Base-by-base conservation (phyloP, 257 asterid species). In the Thymus quinquecostatus region DNA sequence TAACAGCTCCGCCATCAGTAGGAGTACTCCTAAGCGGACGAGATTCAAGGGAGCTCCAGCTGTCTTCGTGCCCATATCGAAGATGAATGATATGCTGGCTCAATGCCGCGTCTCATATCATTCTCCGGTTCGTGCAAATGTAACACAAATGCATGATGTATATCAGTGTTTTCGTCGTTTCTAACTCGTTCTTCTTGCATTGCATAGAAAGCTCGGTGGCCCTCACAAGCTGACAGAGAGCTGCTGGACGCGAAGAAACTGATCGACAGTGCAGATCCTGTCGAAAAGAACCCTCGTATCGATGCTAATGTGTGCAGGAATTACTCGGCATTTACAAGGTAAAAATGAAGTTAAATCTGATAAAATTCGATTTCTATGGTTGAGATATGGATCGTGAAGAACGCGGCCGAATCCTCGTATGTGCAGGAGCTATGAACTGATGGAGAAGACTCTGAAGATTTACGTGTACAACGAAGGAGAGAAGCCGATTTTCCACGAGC, bases 381-480 rank as follows among this genome's bases (percentile, higher is more conserved):
- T 49, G 55, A 11, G 5, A 11, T 49, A 49, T 49, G 55, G 27
- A 27, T 50, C 1, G 34, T 54, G 49, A 21, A 36, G 34, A 60
- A 58, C 41, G 30, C 49, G 36, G 60, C 5, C 3, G 40, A 43
- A 9, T 43, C 66, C 21, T 62, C 68, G n/a, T 70, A 21, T 21
- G 0, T 78, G 78, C 87, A 91, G 95, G 85, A 89, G 95, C 81
- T 87, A 91, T 36, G 92, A 87, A 59, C 64, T 91, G 21, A 91
- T 91, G 97, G 91, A 89, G 72, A 74, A 72, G 79, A 82, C 69
- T 11, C 84, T 91, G 4, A 91, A 89, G 81, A 80, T 91, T 48
- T 87, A 86, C 78, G 70, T 86, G 34, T 89, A 91, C 28, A 45
- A 30, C 8, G 97, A 89, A 79, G 96, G 97, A 58, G 82, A 86